phyloP scores from a whole-genome alignment of 495 filamentous ascomycete species.

The Sporormia fimetaria region DNA sequence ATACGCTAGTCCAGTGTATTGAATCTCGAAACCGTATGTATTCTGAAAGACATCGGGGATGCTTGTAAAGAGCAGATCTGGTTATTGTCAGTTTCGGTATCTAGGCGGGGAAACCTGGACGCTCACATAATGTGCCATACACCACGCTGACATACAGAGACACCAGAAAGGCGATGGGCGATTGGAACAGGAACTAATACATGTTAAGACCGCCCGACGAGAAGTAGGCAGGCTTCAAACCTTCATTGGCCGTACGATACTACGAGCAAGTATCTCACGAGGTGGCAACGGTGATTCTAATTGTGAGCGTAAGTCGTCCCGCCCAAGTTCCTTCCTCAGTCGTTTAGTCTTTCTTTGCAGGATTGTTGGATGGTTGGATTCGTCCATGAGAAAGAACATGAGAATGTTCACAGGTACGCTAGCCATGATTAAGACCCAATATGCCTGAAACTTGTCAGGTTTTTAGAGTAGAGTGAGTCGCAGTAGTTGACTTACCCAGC shows the following conservation, averaged over 20 bases:
- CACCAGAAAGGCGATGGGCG: constrained; percentile 18
- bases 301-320: constrained; percentile 16
- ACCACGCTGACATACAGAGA: constrained; percentile 14
- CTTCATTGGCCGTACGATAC: constrained; percentile 20
- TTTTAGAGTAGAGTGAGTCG: not conserved
- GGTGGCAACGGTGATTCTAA: constrained; percentile 11
- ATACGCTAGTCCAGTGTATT: constrained; percentile 18
- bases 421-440: constrained; percentile 15
- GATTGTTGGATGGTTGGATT: constrained; percentile 16
- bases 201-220: no score
- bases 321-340: constrained; percentile 11
- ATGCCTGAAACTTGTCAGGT: not conserved
- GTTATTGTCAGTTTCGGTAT: not conserved
- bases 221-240: no score
- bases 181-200: constrained; percentile 12
- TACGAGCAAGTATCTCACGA: constrained; percentile 9
- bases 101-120: not conserved
- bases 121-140: constrained; percentile 17
- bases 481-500: constrained; percentile 7
- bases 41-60: constrained; percentile 18
- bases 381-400: constrained; percentile 17
- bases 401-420: constrained; percentile 13
- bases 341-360: constrained; percentile 17
- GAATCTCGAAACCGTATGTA: constrained; percentile 14
- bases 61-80: constrained; percentile 18